Conservation (phyloP, 2,329 filamentous ascomycete genomes). For the Sclerotinia minor region DNA sequence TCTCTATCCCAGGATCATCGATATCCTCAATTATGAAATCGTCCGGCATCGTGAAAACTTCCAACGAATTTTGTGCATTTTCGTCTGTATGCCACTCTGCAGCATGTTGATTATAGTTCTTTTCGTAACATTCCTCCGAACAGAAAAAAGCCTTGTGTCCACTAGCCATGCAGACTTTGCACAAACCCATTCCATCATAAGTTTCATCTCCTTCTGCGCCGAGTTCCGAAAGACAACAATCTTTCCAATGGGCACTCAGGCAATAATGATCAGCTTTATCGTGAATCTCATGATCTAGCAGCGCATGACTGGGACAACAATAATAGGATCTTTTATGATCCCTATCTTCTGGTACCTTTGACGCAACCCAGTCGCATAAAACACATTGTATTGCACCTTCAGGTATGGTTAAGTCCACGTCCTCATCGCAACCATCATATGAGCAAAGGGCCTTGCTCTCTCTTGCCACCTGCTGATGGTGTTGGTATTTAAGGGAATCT, state of each 20-base stretch:
- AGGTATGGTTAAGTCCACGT: conserved; percentile 33
- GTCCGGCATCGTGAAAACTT: neutral
- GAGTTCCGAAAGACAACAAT: conserved; percentile 1
- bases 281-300: conserved; percentile 12
- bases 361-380: conserved; percentile 38
- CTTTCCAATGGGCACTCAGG: conserved; percentile 17
- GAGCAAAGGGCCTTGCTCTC: conserved; percentile 31
- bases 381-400: conserved; percentile 36
- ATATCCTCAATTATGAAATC: conserved; percentile 10
- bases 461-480: conserved; percentile 25
- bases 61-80: conserved; percentile 6
- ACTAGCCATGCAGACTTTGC: conserved; percentile 17
- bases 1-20: conserved; percentile 10
- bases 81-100: conserved; percentile 20
- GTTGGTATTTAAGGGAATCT: conserved; percentile 27
- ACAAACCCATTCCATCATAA: conserved; percentile 8
- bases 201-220: neutral
- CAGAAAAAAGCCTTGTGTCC: conserved; percentile 18
- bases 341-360: conserved; percentile 28
- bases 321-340: conserved; percentile 32
- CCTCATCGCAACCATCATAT: conserved; percentile 31
- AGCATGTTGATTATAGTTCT: conserved; percentile 14
- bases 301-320: conserved; percentile 36
- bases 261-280: conserved; percentile 11
- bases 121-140: conserved; percentile 12